phyloP scores from a whole-genome alignment of 2,329 filamentous ascomycete genomes.

The Aspergillus aculeatus region DNA sequence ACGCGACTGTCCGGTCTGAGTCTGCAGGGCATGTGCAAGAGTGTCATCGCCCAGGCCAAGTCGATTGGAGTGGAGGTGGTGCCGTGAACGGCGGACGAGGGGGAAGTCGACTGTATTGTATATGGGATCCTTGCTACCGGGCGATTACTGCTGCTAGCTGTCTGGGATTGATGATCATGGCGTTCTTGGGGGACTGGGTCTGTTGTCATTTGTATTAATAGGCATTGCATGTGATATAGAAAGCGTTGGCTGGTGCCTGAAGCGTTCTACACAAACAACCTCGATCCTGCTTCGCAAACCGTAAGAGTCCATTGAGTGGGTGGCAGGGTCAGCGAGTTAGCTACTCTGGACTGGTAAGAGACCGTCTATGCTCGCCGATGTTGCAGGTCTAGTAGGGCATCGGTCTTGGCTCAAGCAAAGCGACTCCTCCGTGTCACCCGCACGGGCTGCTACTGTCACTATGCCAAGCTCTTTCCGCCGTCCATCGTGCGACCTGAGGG shows the following conservation, averaged over 20 bases:
- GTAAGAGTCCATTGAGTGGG: not conserved
- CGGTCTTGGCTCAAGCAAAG: not conserved
- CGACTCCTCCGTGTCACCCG: not conserved
- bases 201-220: conserved; percentile 28
- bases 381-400: not conserved
- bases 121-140: conserved; percentile 14
- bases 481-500: not conserved
- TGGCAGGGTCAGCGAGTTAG: not conserved
- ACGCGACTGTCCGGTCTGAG: conserved; percentile 69
- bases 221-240: conserved; percentile 27
- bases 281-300: not conserved
- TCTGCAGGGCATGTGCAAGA: conserved; percentile 69
- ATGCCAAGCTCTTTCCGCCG: not conserved
- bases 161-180: conserved; percentile 22
- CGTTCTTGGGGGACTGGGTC: conserved; percentile 23
- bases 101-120: conserved; percentile 11
- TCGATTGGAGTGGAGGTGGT: conserved; percentile 72
- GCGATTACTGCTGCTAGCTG: conserved; percentile 11
- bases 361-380: not conserved
- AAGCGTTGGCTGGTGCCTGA: conserved; percentile 19
- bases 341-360: not conserved
- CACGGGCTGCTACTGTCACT: not conserved
- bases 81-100: conserved; percentile 45
- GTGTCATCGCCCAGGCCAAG: conserved; percentile 72
- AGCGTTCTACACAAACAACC: conserved; percentile 11